phyloP scores from a whole-genome alignment of 768 basidiomycete genomes.

The Tulasnella sp. region DNA sequence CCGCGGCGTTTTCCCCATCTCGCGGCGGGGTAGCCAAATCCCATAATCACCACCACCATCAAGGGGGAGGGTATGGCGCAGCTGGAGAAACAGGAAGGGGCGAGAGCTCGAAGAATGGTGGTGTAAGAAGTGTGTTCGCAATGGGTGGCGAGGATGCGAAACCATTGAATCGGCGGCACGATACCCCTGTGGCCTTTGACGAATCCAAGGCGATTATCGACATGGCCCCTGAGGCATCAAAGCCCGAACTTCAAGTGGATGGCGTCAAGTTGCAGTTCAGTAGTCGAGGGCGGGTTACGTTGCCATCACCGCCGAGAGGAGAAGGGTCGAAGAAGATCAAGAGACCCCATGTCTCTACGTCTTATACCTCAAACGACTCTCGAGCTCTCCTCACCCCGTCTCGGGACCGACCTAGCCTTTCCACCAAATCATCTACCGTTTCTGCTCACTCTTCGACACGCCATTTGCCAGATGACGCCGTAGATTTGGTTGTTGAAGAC shows the following conservation, averaged over 20 bases:
- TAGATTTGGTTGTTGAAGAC: conserved; percentile 81
- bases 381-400: not conserved
- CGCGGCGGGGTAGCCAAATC: conserved; percentile 23
- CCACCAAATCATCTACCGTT: not conserved
- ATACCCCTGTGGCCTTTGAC: not conserved
- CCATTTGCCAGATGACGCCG: conserved; percentile 45
- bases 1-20: conserved; percentile 54
- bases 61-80: conserved; percentile 47
- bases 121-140: conserved; percentile 20
- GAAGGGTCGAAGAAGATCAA: not conserved
- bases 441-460: conserved; percentile 2
- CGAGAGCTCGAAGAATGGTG: conserved; percentile 1
- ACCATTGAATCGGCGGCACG: not conserved
- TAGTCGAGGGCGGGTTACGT: conserved; percentile 16
- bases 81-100: conserved; percentile 24
- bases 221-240: conserved; percentile 34
- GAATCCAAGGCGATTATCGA: conserved; percentile 32
- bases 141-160: conserved; percentile 9
- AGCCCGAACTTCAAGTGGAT: conserved; percentile 26
- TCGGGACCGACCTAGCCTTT: conserved; percentile 20
- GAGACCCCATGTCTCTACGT: not conserved
- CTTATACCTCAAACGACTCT: not conserved
- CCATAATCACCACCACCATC: conserved; percentile 11
- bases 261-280: conserved; percentile 43
- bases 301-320: not conserved